phyloP scores from a whole-genome alignment of 164 flowering plant genomes.

The Akebia trifoliata region DNA sequence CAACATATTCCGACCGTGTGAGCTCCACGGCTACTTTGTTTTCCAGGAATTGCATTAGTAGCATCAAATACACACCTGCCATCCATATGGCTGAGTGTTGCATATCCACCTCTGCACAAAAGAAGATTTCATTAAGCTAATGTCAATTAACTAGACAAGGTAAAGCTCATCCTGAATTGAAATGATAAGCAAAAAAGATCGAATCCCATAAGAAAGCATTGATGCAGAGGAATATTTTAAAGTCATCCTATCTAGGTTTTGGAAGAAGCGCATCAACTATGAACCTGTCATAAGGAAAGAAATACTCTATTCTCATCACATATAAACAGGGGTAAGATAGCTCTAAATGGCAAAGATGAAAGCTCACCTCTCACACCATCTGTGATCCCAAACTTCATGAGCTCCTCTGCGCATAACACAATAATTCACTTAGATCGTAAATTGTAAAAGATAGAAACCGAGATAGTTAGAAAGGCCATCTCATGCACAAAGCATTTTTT shows the following conservation, averaged over 20 bases:
- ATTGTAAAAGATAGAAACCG: neutral
- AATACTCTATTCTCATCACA: neutral
- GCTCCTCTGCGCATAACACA: constrained; percentile 56
- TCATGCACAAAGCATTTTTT: neutral
- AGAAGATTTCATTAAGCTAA: constrained; percentile 14
- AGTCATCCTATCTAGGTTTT: too few relatives aligned
- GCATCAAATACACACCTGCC: constrained; percentile 84
- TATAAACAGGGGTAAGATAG: neutral
- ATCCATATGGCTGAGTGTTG: constrained; percentile 85
- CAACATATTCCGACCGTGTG: constrained; percentile 81
- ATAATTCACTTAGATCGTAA: constrained; percentile 8
- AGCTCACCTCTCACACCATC: constrained; percentile 62
- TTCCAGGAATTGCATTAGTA: constrained; percentile 90
- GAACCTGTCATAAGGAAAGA: too few relatives aligned
- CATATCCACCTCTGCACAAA: constrained; percentile 69
- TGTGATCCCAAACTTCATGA: constrained; percentile 68
- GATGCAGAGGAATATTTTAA: too few relatives aligned
- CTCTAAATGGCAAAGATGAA: neutral
- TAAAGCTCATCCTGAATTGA: constrained; percentile 2
- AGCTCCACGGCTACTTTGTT: constrained; percentile 88
- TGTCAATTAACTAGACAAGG: neutral
- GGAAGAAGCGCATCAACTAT: too few relatives aligned
- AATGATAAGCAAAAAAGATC: neutral
- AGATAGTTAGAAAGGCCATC: neutral
- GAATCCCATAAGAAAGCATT: neutral